Conservation (phyloP, 352 stramenopile genomes). For the Phytophthora aleatoria region DNA sequence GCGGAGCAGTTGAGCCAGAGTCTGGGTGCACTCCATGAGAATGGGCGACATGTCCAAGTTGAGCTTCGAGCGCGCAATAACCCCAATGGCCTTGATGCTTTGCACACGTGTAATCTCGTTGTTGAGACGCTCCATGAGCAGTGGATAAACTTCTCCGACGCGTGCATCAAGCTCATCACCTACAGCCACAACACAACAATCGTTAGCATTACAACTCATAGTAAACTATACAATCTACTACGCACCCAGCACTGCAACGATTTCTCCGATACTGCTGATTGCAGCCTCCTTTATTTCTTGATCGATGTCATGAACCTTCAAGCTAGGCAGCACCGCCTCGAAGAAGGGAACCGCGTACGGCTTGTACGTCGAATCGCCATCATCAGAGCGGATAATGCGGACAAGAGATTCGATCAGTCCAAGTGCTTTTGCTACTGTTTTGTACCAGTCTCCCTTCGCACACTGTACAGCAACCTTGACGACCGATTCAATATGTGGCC, state of each 20-base stretch:
- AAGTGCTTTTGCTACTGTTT: conserved; percentile 96
- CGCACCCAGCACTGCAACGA: conserved; percentile 79
- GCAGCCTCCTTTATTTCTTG: conserved; percentile 99
- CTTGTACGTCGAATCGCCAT: conserved; percentile 42
- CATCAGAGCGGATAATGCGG: conserved; percentile 67
- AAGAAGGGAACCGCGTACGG: conserved; percentile 88
- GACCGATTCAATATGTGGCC: conserved; percentile 78
- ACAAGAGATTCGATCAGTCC: conserved; percentile 93
- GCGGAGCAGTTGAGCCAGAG: conserved; percentile 92
- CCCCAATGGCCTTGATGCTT: conserved; percentile 95
- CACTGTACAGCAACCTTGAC: conserved; percentile 89
- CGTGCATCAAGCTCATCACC: conserved; percentile 83
- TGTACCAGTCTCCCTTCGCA: conserved; percentile 98
- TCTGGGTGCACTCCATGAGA: conserved; percentile 83
- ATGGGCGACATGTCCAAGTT: conserved; percentile 92
- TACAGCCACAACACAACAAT: conserved; percentile 22
- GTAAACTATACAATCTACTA: conserved; percentile 5
- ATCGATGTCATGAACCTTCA: conserved; percentile 97
- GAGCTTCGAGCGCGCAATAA: conserved; percentile 88
- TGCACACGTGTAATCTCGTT: conserved; percentile 98
- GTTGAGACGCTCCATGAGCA: conserved; percentile 96
- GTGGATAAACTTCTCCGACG: conserved; percentile 84
- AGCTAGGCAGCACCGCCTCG: conserved; percentile 92
- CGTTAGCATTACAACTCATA: conserved; percentile 11
- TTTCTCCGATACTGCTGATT: conserved; percentile 91